Percentiles rank a stretch among this genome's conserved stretches.
Conservation (phyloP, 2,329 filamentous ascomycete species). For the Fusarium sp. region DNA sequence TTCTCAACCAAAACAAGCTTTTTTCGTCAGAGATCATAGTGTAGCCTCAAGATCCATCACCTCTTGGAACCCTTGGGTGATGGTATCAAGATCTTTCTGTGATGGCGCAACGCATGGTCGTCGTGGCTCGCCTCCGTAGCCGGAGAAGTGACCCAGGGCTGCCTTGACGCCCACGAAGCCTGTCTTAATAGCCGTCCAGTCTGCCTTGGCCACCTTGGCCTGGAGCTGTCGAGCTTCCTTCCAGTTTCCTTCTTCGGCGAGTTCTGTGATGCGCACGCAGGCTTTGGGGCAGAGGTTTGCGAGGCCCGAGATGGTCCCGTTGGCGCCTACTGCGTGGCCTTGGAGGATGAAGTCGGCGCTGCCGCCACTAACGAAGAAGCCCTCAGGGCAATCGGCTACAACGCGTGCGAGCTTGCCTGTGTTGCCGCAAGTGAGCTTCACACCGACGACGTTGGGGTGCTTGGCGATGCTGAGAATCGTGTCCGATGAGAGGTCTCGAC, state of each 20-base stretch:
- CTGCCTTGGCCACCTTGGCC: constrained; percentile 58
- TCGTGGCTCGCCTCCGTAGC: constrained; percentile 56
- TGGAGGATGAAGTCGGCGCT: constrained; percentile 59
- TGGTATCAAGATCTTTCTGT: constrained; percentile 51
- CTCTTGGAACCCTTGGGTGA: constrained; percentile 55
- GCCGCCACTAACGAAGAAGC: constrained; percentile 54
- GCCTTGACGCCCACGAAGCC: constrained; percentile 64
- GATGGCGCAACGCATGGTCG: constrained; percentile 55
- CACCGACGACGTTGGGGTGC: constrained; percentile 71
- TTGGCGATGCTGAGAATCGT: constrained; percentile 65
- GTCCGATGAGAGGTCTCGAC: constrained; percentile 72
- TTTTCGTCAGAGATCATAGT: constrained; percentile 30
- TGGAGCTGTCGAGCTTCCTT: constrained; percentile 54
- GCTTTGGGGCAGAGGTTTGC: constrained; percentile 56
- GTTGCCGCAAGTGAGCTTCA: constrained; percentile 75
- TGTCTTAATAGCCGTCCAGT: constrained; percentile 63
- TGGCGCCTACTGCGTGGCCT: constrained; percentile 55
- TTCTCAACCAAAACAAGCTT: constrained; percentile 18
- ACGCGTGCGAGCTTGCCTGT: constrained; percentile 70
- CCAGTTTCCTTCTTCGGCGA: constrained; percentile 52
- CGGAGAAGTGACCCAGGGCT: constrained; percentile 57
- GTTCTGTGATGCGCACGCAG: constrained; percentile 53
- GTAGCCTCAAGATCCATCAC: constrained; percentile 50
- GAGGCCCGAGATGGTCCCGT: constrained; percentile 57
- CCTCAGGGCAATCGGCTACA: constrained; percentile 56